Percentiles rank a stretch among this genome's conserved stretches.
phyloP scores from a whole-genome alignment of 208 protist species.

The Leishmania amazonensis region DNA sequence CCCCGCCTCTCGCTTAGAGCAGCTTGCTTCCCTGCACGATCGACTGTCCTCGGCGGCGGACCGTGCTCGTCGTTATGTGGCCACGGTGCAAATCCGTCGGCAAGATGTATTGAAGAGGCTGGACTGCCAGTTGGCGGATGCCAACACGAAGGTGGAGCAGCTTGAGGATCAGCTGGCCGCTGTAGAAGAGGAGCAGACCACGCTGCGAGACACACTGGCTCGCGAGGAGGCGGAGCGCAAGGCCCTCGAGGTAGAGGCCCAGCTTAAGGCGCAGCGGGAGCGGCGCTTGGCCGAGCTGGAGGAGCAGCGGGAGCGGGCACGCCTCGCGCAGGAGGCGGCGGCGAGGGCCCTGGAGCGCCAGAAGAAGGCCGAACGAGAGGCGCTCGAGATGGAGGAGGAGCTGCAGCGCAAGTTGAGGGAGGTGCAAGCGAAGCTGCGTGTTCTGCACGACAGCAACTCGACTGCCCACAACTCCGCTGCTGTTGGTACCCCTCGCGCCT shows the following conservation, averaged over 20 bases:
- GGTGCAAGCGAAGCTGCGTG: slow-evolving; percentile 49
- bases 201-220: slow-evolving; percentile 32
- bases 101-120: slow-evolving; percentile 32
- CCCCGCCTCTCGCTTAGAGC: slow-evolving; percentile 26
- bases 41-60: slow-evolving; percentile 50
- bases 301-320: slow-evolving; percentile 68
- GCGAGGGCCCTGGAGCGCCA: slow-evolving; percentile 63
- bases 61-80: slow-evolving; percentile 35
- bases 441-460: slow-evolving; percentile 19
- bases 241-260: slow-evolving; percentile 48
- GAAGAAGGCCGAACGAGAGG: slow-evolving; percentile 59
- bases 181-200: slow-evolving; percentile 24
- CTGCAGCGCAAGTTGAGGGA: slow-evolving; percentile 62
- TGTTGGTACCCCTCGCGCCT: neutral
- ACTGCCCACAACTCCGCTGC: neutral
- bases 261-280: slow-evolving; percentile 64
- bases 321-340: slow-evolving; percentile 61
- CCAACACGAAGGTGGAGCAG: slow-evolving; percentile 29
- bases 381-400: slow-evolving; percentile 60
- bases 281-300: slow-evolving; percentile 46
- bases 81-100: slow-evolving; percentile 26
- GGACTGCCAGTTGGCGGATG: slow-evolving; percentile 26
- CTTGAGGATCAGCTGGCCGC: slow-evolving; percentile 27
- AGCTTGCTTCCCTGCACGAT: slow-evolving; percentile 39
- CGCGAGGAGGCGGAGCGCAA: slow-evolving; percentile 53